Evolutionary conservation across 2,329 filamentous ascomycete genomes (phyloP), one percentile per base, ranked within the genome.

Genomic region (Calonectria leucothoes): DNA sequence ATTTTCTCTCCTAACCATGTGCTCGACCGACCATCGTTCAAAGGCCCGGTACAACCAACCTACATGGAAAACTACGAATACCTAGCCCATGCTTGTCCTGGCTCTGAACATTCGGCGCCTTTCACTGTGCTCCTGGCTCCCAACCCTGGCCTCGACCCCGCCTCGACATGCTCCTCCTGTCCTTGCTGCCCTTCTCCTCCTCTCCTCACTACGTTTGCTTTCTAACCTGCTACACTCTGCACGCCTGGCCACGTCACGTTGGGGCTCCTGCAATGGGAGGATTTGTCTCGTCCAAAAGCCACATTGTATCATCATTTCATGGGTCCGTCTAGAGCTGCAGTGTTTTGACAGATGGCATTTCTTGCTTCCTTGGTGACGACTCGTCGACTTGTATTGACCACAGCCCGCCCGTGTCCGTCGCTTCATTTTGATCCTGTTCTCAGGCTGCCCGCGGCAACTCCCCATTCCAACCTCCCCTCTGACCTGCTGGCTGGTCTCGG

Each of bases 171-270:
- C 70, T 65, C 49, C 33, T 49, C 33, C 17, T n/a, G 23, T 42
- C 57, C 37, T 64, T 27, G 59, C 37, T 33, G 25, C 25, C 29
- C 27, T 67, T 68, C 14, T 27, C 14, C 20, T 66, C 67, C 61
- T 31, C 48, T 37, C 31, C 31, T 42, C 31, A 45, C 51, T 70
- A 68, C 31, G 72, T 59, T 48, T 72, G 45, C 52, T 69, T 64
- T 45, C 42, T 66, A 49, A 25, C 63, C 55, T 70, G 70, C 42
- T 52, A 64, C 70, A 77, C 66, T 76, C 68, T 70, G 66, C 71
- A 70, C 69, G 48, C 67, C 76, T 57, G 63, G 27, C 48, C 66
- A 49, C 61, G 37, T 61, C 20, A 51, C 15, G 55, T 45, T 48
- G 52, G 23, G 51, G 20, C 55, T 42, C 37, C 27, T 31, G 20